Percentiles rank a stretch among this genome's conserved stretches.
Evolutionary conservation across 1,284 basidiomycete genomes (phyloP).

Genomic region (Cryptococcus amylolentus): DNA sequence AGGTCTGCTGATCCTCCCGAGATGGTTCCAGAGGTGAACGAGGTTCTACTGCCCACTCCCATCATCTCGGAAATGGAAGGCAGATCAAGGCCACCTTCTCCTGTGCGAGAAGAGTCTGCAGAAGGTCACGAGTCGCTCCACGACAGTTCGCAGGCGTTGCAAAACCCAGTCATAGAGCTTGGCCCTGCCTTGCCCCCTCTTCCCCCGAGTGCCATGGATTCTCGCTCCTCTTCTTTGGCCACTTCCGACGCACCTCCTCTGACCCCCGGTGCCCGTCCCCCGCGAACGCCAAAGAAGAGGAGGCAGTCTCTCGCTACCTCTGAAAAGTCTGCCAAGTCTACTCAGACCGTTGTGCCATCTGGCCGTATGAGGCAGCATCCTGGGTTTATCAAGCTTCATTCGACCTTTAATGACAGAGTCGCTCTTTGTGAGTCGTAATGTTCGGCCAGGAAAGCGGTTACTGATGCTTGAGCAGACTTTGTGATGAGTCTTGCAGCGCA

Average conservation of each 20-base stretch:
- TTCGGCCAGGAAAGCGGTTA: no score
- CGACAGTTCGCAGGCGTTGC: background rate
- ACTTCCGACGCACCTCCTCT: no score
- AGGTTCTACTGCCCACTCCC: constrained; percentile 5
- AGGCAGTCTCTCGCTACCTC: constrained; percentile 34
- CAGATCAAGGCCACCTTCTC: constrained; percentile 30
- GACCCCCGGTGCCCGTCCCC: background rate
- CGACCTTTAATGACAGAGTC: constrained; percentile 78
- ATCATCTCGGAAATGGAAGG: background rate
- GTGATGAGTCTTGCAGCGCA: constrained; percentile 85
- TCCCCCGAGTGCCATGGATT: constrained; percentile 1
- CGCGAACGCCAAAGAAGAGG: constrained; percentile 24
- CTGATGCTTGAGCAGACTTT: constrained; percentile 62
- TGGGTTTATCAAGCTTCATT: constrained; percentile 74
- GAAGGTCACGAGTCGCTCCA: background rate
- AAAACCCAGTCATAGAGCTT: background rate
- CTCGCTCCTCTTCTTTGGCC: background rate
- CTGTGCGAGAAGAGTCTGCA: constrained; percentile 33
- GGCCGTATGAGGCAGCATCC: constrained; percentile 58
- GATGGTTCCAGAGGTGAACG: constrained; percentile 24
- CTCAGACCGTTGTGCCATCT: constrained; percentile 3
- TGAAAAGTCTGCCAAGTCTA: constrained; percentile 33
- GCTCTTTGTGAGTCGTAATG: constrained; percentile 66
- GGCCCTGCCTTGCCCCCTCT: background rate
- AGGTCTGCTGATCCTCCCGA: constrained; percentile 31